Evolutionary conservation across 2,329 filamentous ascomycete species (phyloP), one percentile per base, ranked within the genome.

Genomic region (Biscogniauxia mediterranea): DNA sequence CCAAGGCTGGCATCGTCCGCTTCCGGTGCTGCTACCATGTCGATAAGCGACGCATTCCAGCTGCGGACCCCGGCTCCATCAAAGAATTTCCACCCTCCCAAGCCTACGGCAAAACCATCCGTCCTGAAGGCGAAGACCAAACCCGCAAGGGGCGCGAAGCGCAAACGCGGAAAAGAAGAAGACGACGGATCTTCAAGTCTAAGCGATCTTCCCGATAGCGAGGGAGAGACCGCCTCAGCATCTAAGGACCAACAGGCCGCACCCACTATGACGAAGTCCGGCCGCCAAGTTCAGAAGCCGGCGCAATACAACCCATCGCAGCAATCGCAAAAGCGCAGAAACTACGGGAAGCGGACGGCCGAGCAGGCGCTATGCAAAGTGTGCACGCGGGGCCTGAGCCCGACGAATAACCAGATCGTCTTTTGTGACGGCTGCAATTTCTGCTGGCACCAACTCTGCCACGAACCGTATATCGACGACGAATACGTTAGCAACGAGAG

Each of bases 361-460:
- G 85, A 87, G 70, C 80, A 85, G 63, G 81, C 82, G 15, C 81
- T 90, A 32, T 95, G 91, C 78, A 88, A 87, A 68, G 83, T 85
- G 65, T 96, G 92, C 76, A 83, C 87, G 57, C 82, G 91, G 66
- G 87, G 89, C 9, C 84, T 89, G 66, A 91, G 89, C 69, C 88
- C 89, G 2, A 74, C 80, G n/a, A 86, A 80, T 67, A 95, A 95
- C 76, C 85, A 88, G 76, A 93, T 96, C 72, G 91, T 95, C 2
- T 92, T 93, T 74, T 96, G 92, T 77, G 90, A 94, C 75, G 87
- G 87, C 17, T 96, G 92, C 78, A 91, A 92, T 72, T 81, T 82
- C 28, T 85, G 88, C 51, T 96, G 92, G 84, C 92, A 96, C 75
- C 90, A 93, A 73, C 85, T 86, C 69, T 96, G 92, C 70, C 91